Percentiles rank a stretch among this genome's conserved stretches.
Conservation (phyloP, 2,329 filamentous ascomycete genomes). For the Calonectria fujianensis region DNA sequence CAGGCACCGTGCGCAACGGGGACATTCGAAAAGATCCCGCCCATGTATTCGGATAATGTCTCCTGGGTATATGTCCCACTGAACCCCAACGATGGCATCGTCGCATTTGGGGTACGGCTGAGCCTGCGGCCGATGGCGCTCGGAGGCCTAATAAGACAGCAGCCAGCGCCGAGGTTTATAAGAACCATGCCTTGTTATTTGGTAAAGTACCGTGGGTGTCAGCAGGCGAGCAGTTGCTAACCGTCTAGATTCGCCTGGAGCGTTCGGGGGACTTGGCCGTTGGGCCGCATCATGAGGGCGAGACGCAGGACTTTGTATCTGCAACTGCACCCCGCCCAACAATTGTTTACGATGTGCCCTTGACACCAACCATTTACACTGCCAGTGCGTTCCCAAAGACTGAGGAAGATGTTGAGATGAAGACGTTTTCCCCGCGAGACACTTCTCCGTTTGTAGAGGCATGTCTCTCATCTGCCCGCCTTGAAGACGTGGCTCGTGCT, state of each 20-base stretch:
- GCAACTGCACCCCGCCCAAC: slow-evolving; percentile 7
- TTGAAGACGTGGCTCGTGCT: neutral
- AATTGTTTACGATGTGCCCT: slow-evolving; percentile 11
- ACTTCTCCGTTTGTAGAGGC: neutral
- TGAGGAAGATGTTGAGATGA: neutral
- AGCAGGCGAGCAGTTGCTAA: neutral
- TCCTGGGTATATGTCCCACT: slow-evolving; percentile 29
- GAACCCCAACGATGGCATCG: slow-evolving; percentile 5
- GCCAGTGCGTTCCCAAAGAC: slow-evolving; percentile 11
- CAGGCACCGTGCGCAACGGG: slow-evolving; percentile 18
- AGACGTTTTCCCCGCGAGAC: neutral
- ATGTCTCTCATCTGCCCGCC: slow-evolving; percentile 26
- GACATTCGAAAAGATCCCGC: slow-evolving; percentile 1
- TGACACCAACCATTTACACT: neutral
- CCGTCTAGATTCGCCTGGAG: slow-evolving; percentile 18
- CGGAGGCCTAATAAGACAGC: neutral
- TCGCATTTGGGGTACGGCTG: slow-evolving; percentile 18
- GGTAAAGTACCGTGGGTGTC: slow-evolving; percentile 5
- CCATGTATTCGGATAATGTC: neutral
- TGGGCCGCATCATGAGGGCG: slow-evolving; percentile 6
- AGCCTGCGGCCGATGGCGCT: neutral
- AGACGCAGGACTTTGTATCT: slow-evolving; percentile 15
- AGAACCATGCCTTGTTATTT: slow-evolving; percentile 27
- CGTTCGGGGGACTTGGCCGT: slow-evolving; percentile 25
- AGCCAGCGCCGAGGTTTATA: slow-evolving; percentile 9